phyloP scores from a whole-genome alignment of 306 rosid genomes.

The Begonia peltatifolia region DNA sequence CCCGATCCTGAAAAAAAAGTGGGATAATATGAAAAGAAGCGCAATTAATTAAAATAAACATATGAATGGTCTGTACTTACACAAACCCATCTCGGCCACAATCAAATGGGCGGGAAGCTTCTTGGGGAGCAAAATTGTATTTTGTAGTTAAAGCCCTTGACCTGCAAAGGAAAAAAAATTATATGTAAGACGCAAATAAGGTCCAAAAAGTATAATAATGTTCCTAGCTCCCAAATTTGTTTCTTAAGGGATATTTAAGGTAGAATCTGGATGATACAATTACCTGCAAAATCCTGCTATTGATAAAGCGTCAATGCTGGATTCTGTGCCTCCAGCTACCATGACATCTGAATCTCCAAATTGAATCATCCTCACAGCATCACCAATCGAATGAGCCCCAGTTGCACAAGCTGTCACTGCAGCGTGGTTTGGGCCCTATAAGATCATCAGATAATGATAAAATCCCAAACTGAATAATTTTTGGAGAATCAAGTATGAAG shows the following conservation, averaged over 20 bases:
- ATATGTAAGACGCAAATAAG: neutral
- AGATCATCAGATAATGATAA: neutral
- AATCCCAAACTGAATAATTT: neutral
- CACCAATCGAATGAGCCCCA: conserved; percentile 92
- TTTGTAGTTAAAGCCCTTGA: conserved; percentile 71
- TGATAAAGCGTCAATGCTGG: conserved; percentile 92
- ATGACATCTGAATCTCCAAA: conserved; percentile 94
- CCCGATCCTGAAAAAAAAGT: conserved; percentile 53
- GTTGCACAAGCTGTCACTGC: conserved; percentile 97
- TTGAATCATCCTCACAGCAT: conserved; percentile 91
- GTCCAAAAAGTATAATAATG: neutral
- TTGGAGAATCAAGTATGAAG: neutral
- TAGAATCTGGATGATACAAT: neutral
- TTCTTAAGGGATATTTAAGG: no score
- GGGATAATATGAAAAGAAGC: conserved; percentile 10
- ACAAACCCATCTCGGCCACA: conserved; percentile 90
- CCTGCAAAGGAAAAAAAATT: conserved; percentile 20
- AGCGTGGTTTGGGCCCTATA: conserved; percentile 84
- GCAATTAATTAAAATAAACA: conserved; percentile 6
- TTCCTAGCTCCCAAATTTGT: no score
- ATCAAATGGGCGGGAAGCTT: conserved; percentile 84
- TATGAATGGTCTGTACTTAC: conserved; percentile 29
- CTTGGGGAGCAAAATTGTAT: conserved; percentile 66
- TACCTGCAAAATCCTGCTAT: conserved; percentile 89
- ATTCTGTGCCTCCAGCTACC: conserved; percentile 96